Conservation (phyloP, 2,329 filamentous ascomycete genomes). For the Escovopsis sp. region DNA sequence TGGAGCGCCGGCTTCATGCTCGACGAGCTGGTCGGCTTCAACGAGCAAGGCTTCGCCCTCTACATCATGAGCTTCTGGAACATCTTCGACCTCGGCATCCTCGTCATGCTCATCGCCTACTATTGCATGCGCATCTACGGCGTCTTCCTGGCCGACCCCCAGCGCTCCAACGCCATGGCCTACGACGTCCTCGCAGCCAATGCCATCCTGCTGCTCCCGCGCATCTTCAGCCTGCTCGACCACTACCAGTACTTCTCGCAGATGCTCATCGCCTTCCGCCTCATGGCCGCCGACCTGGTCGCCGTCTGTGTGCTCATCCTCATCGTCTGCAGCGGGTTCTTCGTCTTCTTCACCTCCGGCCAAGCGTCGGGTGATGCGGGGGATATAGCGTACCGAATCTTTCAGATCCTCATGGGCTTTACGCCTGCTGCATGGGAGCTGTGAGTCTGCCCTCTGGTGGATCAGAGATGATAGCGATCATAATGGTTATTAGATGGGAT, state of each 20-base stretch:
- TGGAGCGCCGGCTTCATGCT: slow-evolving; percentile 97
- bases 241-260: slow-evolving; percentile 96
- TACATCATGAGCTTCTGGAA: slow-evolving; percentile 99
- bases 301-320: slow-evolving; percentile 74
- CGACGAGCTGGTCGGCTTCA: slow-evolving; percentile 90
- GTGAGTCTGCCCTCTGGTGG: slow-evolving; percentile 29
- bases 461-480: neutral
- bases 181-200: slow-evolving; percentile 91
- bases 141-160: slow-evolving; percentile 63
- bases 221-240: slow-evolving; percentile 83
- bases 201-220: slow-evolving; percentile 75
- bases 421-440: slow-evolving; percentile 90
- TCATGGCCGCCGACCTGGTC: slow-evolving; percentile 82
- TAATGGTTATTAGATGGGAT: neutral
- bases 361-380: slow-evolving; percentile 53
- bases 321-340: slow-evolving; percentile 85
- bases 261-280: slow-evolving; percentile 78
- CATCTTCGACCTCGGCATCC: slow-evolving; percentile 79
- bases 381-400: slow-evolving; percentile 75
- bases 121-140: slow-evolving; percentile 82
- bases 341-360: slow-evolving; percentile 82
- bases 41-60: slow-evolving; percentile 87
- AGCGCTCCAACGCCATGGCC: slow-evolving; percentile 64
- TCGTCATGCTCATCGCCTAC: slow-evolving; percentile 73
- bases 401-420: slow-evolving; percentile 91